These are phyloP conservation scores for Cucumis cinereus DNA, from an alignment of 306 rosid species.

Conservation along the genomic window DNA sequence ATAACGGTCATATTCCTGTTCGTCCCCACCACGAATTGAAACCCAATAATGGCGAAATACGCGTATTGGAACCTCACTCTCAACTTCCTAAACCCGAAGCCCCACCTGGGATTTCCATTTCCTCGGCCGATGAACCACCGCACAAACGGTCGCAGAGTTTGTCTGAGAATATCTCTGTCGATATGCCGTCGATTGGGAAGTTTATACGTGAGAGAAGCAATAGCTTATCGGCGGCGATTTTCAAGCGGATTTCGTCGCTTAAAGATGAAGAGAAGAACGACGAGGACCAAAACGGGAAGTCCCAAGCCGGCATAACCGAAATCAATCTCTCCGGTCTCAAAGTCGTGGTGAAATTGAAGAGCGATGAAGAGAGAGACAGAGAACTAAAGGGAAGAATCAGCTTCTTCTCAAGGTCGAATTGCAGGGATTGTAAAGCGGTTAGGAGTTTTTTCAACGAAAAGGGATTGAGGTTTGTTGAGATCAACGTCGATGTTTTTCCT, in stretches of 20 bases:
- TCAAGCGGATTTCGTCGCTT: conserved; percentile 41
- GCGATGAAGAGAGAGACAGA: conserved; percentile 1
- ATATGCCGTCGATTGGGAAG: conserved; percentile 54
- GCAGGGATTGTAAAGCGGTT: conserved; percentile 86
- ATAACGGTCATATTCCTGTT: not conserved
- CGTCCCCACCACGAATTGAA: not conserved
- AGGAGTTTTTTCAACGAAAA: conserved; percentile 48
- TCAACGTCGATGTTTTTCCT: conserved; percentile 73
- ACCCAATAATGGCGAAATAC: not conserved
- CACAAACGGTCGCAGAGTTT: not conserved
- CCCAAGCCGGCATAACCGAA: conserved; percentile 33
- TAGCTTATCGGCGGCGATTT: conserved; percentile 41
- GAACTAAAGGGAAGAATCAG: conserved; percentile 56
- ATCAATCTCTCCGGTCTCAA: conserved; percentile 51
- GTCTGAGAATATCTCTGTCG: conserved; percentile 13
- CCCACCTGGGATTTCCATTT: conserved; percentile 27
- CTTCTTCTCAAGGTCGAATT: conserved; percentile 75
- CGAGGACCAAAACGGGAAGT: not conserved
- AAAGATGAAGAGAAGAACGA: conserved; percentile 7
- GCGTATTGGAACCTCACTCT: conserved; percentile 33
- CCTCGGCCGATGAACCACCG: not conserved
- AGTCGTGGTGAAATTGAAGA: conserved; percentile 42
- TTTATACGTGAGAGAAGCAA: conserved; percentile 50
- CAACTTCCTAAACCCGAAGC: conserved; percentile 62
- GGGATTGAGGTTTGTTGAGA: conserved; percentile 55